Evolutionary conservation across 2,329 filamentous ascomycete genomes (phyloP), one percentile per base, ranked within the genome.

Genomic region (Seiridium cupressi): DNA sequence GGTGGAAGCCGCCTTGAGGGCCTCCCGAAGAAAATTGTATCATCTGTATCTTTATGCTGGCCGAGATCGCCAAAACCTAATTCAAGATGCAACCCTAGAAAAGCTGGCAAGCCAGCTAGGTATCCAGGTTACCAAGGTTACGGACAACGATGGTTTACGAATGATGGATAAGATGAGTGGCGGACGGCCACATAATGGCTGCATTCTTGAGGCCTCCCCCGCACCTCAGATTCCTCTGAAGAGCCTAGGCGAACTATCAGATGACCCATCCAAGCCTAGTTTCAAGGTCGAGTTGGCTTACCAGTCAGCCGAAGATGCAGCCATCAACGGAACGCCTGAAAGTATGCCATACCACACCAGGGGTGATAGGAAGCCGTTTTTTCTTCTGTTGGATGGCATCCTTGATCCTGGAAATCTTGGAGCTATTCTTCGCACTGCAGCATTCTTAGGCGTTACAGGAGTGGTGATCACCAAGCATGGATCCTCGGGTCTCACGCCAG

Each of bases 341-440:
- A 86, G 91, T 63, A 68, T 82, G 51, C 36, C 62, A 58, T 63
- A 66, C 63, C 48, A 66, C 65, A 31, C 80, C 77, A 59, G 72
- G 72, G 68, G 70, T n/a, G 69, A 70, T 67, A 79, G 85, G 58
- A 84, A 88, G 55, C 92, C 92, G 0, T 81, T 96, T 36, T 80
- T 96, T 7, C 77, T 96, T 1, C 77, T 94, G 38, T 79, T 95
- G 2, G 89, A 95, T 66, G 85, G 89, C 58, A 88, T 96, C 44
- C 77, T 92, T 8, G 94, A 99, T 69, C 90, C 93, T 0, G 93
- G 92, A 34, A 99, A 99, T 70, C 79, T 98, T 1, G 95, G 95
- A 47, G 92, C 89, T 31, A 94, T 98, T 61, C 82, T 98, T 48
- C 90, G 95, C 42, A 92, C 92, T 5, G 92, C 93, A 2, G 90